phyloP scores from a whole-genome alignment of 192 early-diverging fungal species.

The Spizellomyces punctatus region DNA sequence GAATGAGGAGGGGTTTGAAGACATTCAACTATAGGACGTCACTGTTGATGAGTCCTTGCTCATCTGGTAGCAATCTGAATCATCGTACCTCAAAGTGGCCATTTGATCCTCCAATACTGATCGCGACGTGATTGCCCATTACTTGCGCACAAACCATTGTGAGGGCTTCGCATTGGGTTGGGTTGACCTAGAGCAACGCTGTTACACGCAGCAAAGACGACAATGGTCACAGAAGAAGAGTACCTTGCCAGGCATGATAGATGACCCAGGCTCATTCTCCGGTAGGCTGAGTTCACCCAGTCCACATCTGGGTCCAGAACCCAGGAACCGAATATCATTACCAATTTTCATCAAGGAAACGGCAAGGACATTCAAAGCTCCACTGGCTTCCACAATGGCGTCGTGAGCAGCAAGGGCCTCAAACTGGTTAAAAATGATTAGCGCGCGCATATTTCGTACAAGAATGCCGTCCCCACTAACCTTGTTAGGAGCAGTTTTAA shows the following conservation, averaged over 20 bases:
- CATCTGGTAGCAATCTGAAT: neutral
- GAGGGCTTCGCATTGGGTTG: constrained; percentile 98
- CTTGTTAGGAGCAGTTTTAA: constrained; percentile 97
- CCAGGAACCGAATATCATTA: constrained; percentile 94
- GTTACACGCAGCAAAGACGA: neutral
- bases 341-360: constrained; percentile 99
- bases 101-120: constrained; percentile 89
- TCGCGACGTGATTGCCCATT: constrained; percentile 96
- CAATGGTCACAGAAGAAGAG: neutral
- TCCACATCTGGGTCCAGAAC: constrained; percentile 96
- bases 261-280: constrained; percentile 98
- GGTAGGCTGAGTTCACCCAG: constrained; percentile 94
- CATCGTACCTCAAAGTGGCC: constrained; percentile 87
- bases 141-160: constrained; percentile 99
- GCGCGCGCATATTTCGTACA: neutral
- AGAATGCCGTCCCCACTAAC: constrained; percentile 24
- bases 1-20: constrained; percentile 99
- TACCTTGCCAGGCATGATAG: constrained; percentile 97
- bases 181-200: constrained; percentile 70
- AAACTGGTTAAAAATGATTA: constrained; percentile 56
- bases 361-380: constrained; percentile 92
- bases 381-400: constrained; percentile 93
- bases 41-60: neutral
- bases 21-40: constrained; percentile 77
- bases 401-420: constrained; percentile 98